Percentiles rank a stretch among this genome's conserved stretches.
Evolutionary conservation across 345 rosid species (phyloP).

Genomic region (Lumnitzera littorea): DNA sequence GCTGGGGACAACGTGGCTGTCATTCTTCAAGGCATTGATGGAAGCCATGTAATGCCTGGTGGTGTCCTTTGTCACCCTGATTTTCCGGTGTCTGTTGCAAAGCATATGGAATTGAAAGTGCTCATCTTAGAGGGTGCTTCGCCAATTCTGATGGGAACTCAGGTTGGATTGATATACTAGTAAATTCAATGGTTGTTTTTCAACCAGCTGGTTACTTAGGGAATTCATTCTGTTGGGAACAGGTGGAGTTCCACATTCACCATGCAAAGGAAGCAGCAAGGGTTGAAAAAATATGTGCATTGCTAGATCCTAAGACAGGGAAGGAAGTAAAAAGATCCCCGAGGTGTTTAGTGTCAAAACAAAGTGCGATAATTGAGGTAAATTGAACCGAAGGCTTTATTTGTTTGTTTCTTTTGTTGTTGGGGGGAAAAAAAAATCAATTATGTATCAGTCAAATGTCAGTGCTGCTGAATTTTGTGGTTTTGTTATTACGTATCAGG

Average conservation of each 20-base stretch:
- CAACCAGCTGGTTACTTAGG: not conserved
- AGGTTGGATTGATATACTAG: constrained; percentile 28
- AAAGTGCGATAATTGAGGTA: constrained; percentile 80
- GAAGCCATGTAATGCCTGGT: constrained; percentile 60
- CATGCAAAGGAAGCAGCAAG: constrained; percentile 84
- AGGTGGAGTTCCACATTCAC: constrained; percentile 91
- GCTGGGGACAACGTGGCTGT: constrained; percentile 82
- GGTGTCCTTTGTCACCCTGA: constrained; percentile 92
- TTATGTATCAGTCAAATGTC: not conserved
- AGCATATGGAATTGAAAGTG: constrained; percentile 69
- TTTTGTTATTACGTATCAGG: constrained; percentile 32
- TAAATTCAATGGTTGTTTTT: not conserved
- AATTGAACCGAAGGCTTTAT: constrained; percentile 1
- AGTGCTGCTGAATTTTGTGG: constrained; percentile 2
- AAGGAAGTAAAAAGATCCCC: constrained; percentile 71
- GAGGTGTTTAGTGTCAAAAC: constrained; percentile 69
- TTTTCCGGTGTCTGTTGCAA: constrained; percentile 63
- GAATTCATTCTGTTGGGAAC: constrained; percentile 6
- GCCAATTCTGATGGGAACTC: constrained; percentile 81
- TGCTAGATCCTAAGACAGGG: constrained; percentile 88
- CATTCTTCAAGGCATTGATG: constrained; percentile 69
- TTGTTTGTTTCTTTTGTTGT: not conserved
- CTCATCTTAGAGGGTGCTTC: constrained; percentile 60
- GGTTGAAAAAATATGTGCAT: constrained; percentile 47
- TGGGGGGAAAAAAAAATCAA: not conserved